phyloP scores from a whole-genome alignment of 176 grass and related monocot species.

The Musa beccarii region DNA sequence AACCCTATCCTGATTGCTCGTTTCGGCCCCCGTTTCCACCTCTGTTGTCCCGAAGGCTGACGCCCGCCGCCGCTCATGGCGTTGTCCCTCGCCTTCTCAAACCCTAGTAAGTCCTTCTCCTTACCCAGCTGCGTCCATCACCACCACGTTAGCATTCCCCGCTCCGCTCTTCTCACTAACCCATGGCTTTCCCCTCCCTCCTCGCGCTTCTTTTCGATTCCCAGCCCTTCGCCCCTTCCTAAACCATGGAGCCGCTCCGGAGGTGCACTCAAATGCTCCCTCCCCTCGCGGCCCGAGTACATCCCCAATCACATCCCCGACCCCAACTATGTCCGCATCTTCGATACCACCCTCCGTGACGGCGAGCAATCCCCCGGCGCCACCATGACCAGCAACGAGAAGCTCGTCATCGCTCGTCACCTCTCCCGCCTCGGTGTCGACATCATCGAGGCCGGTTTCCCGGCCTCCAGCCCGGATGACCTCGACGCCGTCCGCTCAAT shows the following conservation, averaged over 20 bases:
- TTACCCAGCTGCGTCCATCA: not conserved
- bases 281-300: slow-evolving; percentile 28
- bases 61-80: slow-evolving; percentile 22
- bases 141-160: not conserved
- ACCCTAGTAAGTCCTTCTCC: slow-evolving; percentile 20
- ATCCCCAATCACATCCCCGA: slow-evolving; percentile 48
- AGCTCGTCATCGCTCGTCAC: slow-evolving; percentile 69
- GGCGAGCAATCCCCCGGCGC: slow-evolving; percentile 88
- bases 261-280: not conserved
- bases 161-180: slow-evolving; percentile 7
- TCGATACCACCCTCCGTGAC: slow-evolving; percentile 91
- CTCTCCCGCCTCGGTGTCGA: slow-evolving; percentile 79
- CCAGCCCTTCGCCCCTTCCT: not conserved
- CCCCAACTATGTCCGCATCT: slow-evolving; percentile 75
- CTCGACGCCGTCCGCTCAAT: slow-evolving; percentile 88
- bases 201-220: not conserved
- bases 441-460: slow-evolving; percentile 89
- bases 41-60: not conserved
- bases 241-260: not conserved
- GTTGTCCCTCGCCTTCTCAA: slow-evolving; percentile 25
- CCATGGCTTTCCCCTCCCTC: not conserved
- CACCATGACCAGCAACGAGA: slow-evolving; percentile 82
- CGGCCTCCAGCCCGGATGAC: slow-evolving; percentile 79
- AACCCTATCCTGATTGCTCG: not conserved
- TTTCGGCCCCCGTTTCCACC: not conserved